These are phyloP conservation scores for Hymenoscyphus fructigenus DNA, from an alignment of 2,329 filamentous ascomycete genomes.

Conservation along the genomic window DNA sequence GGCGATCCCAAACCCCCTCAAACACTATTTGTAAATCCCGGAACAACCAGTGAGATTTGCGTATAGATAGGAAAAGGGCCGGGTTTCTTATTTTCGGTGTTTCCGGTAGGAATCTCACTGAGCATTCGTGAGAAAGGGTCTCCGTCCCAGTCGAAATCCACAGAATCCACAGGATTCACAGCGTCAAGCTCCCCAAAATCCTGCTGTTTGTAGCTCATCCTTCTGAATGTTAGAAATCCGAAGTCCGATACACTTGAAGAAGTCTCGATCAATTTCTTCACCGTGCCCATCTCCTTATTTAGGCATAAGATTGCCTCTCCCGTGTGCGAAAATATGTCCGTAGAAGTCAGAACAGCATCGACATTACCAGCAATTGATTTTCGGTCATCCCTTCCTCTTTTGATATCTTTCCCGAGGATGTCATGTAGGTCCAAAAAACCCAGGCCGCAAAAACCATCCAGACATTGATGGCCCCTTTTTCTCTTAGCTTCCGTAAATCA, in stretches of 20 bases:
- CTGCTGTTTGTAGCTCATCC: background rate
- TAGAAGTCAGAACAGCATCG: background rate
- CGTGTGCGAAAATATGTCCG: background rate
- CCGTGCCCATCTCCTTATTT: background rate
- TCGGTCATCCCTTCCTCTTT: background rate
- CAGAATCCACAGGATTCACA: too few relatives aligned
- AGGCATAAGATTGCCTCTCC: background rate
- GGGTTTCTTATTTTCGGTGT: too few relatives aligned
- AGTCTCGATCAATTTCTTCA: background rate
- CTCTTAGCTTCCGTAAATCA: background rate
- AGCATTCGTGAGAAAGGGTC: too few relatives aligned
- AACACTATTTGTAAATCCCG: too few relatives aligned
- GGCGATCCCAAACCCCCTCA: too few relatives aligned
- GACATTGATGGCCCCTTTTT: background rate
- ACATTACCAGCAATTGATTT: background rate
- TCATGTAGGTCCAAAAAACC: slow-evolving; percentile 6
- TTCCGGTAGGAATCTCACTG: too few relatives aligned
- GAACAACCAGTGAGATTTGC: too few relatives aligned
- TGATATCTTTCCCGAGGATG: slow-evolving; percentile 6
- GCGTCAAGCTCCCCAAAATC: too few relatives aligned
- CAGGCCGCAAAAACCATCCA: slow-evolving; percentile 7
- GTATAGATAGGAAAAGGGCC: too few relatives aligned
- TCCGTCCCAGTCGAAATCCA: too few relatives aligned
- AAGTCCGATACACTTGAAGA: background rate
- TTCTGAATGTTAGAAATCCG: background rate